phyloP scores from a whole-genome alignment of 768 basidiomycete species.

The Termitomyces sp. region DNA sequence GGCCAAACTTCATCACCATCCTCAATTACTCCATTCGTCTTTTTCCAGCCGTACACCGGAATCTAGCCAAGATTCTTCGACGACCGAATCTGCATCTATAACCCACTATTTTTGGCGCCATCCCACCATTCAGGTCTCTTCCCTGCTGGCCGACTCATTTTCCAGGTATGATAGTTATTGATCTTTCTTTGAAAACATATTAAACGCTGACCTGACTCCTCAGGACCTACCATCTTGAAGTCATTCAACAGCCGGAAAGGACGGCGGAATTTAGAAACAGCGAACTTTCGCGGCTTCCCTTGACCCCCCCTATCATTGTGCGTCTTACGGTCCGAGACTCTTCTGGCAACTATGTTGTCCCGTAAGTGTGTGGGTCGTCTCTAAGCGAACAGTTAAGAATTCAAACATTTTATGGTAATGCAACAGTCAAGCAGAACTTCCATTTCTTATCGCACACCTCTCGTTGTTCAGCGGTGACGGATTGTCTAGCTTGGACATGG shows the following conservation, averaged over 20 bases:
- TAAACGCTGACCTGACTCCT: constrained; percentile 17
- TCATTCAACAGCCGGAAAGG: constrained; percentile 80
- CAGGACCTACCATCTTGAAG: constrained; percentile 76
- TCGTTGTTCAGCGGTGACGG: constrained; percentile 75
- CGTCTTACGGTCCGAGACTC: constrained; percentile 74
- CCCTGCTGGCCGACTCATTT: constrained; percentile 52
- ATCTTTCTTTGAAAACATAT: not conserved
- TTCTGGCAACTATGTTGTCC: constrained; percentile 66
- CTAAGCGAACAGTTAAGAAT: constrained; percentile 5
- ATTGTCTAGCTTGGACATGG: constrained; percentile 56
- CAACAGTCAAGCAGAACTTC: constrained; percentile 78
- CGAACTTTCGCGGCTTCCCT: constrained; percentile 73
- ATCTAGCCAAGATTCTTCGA: constrained; percentile 38
- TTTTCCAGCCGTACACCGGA: constrained; percentile 42
- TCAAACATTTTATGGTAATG: constrained; percentile 15
- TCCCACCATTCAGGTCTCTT: constrained; percentile 56
- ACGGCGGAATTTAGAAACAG: constrained; percentile 80
- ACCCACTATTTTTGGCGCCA: constrained; percentile 35
- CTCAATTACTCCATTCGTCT: constrained; percentile 35
- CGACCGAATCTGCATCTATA: constrained; percentile 33
- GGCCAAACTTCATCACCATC: constrained; percentile 50
- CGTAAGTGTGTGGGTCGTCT: constrained; percentile 52
- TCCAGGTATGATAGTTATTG: constrained; percentile 39
- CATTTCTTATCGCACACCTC: constrained; percentile 83
- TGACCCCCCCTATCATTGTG: constrained; percentile 82